A percentile compares a stretch with the other conserved stretches of the same genome.
These are phyloP conservation scores for Jackrogersella minutella DNA, from an alignment of 495 filamentous ascomycete genomes.

Conservation along the genomic window DNA sequence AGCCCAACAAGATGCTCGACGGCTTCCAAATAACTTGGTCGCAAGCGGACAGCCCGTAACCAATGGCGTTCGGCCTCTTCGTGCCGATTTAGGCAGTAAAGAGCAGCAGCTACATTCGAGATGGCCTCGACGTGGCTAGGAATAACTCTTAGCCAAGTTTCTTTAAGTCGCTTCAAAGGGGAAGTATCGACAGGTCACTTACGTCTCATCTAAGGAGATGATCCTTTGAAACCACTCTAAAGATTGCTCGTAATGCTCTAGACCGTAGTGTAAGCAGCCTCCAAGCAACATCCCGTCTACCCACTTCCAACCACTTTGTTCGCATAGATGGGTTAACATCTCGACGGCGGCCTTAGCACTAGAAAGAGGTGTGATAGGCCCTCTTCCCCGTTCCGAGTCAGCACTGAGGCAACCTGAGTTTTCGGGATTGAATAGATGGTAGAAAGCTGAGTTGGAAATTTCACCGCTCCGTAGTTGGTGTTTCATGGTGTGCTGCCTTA, in stretches of 20 bases:
- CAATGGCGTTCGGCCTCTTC: conserved; percentile 89
- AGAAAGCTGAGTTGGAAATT: conserved; percentile 24
- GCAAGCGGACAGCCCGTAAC: conserved; percentile 79
- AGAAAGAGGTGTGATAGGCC: conserved; percentile 44
- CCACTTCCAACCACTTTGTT: conserved; percentile 91
- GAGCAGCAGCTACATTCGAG: conserved; percentile 89
- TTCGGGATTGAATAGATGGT: conserved; percentile 38
- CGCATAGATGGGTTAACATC: conserved; percentile 80
- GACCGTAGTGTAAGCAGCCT: conserved; percentile 91
- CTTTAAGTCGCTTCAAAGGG: background rate
- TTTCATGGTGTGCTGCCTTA: conserved; percentile 24
- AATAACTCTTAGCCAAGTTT: conserved; percentile 41
- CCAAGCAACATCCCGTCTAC: conserved; percentile 93
- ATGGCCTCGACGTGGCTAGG: conserved; percentile 90
- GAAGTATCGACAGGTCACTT: conserved; percentile 52
- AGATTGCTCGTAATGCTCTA: conserved; percentile 86
- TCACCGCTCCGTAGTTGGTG: conserved; percentile 29
- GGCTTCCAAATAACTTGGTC: conserved; percentile 93
- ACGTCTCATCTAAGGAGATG: conserved; percentile 80
- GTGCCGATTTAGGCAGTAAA: conserved; percentile 81
- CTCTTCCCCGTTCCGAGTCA: conserved; percentile 18
- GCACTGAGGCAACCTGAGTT: conserved; percentile 17
- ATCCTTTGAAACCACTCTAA: conserved; percentile 90
- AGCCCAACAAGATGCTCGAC: conserved; percentile 95
- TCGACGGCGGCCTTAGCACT: conserved; percentile 75